Evolutionary conservation across 148 eudicot genomes (phyloP).

Genomic region (Selenicereus undatus): DNA sequence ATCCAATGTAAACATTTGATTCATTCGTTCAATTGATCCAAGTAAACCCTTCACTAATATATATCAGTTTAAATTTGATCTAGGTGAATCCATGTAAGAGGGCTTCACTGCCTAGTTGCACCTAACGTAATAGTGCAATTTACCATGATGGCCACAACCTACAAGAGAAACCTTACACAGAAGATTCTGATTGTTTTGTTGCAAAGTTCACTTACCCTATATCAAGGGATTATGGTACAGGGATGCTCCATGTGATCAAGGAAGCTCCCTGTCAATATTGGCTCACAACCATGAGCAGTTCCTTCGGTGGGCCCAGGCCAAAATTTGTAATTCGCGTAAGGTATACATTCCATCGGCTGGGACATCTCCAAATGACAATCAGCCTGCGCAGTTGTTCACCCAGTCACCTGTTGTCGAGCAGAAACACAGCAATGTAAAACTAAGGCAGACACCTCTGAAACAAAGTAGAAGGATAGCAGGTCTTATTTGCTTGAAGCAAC

Average conservation of each 20-base stretch:
- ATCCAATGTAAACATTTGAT: too few species aligned
- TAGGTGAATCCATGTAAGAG: too few species aligned
- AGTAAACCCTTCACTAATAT: too few species aligned
- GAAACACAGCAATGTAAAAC: background rate
- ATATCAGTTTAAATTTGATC: too few species aligned
- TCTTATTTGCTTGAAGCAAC: too few species aligned
- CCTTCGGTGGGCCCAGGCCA: background rate
- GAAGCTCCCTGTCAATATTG: background rate
- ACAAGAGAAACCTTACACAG: background rate
- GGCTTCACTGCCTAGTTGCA: too few species aligned
- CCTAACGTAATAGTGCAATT: too few species aligned
- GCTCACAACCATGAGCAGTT: background rate
- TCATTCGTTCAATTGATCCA: too few species aligned
- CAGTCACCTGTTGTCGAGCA: background rate
- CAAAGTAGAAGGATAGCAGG: background rate
- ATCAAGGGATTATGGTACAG: background rate
- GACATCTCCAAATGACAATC: background rate
- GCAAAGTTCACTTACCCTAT: background rate
- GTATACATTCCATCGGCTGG: background rate
- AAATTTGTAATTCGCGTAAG: background rate
- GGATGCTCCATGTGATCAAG: background rate
- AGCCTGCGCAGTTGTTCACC: background rate
- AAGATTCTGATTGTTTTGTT: background rate
- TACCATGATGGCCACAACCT: too few species aligned
- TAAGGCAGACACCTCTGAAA: background rate